Evolutionary conservation across 192 early-diverging fungal species (phyloP), one percentile per base, ranked within the genome.

Genomic region (Piromyces sp.): DNA sequence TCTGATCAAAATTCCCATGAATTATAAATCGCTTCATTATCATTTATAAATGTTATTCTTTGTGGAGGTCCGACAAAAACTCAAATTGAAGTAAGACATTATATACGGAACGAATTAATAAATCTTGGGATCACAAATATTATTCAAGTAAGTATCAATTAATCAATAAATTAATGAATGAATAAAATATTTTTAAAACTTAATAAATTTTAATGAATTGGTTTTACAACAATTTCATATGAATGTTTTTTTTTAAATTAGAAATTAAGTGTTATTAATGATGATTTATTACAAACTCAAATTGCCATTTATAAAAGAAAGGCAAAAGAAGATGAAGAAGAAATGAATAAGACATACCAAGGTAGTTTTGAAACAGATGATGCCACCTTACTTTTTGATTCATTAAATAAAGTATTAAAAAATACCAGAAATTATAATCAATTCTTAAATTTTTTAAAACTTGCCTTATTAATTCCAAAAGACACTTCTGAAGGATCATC

Each of bases 1-100:
- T 30, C 38, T 79, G 51, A 28, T 36, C 26, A 30, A 79, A 28
- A 30, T 26, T 22, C 26, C n/a, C 51, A 26, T 68, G 51, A 68
- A 68, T 33, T 82, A 36, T 30, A 88, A 83, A 86, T 89, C 22
- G 88, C 88, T 15, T 84, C 83, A 80, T 88, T 90, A 86, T 89
- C 89, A 15, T 89, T 90, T 82, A 89, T 90, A 79, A 90, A 90
- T 79, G 89, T 88, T 22, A 87, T 90, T 12, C 87, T 88, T 40
- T 88, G 87, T 83, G 89, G 89, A 79, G 89, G 89, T 1, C 85
- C 51, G 4, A 26, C 51, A 26, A 80, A 83, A 26, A 83, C 88
- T 58, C 82, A 68, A 9, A 68, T 86, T 13, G 89, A 89, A 30
- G 87, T 89, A 79, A 80, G 89, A 29, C 85, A 88, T 86, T 88